These are phyloP conservation scores for Exophiala xenobiotica DNA, from an alignment of 2,329 filamentous ascomycete species.

Conservation along the genomic window DNA sequence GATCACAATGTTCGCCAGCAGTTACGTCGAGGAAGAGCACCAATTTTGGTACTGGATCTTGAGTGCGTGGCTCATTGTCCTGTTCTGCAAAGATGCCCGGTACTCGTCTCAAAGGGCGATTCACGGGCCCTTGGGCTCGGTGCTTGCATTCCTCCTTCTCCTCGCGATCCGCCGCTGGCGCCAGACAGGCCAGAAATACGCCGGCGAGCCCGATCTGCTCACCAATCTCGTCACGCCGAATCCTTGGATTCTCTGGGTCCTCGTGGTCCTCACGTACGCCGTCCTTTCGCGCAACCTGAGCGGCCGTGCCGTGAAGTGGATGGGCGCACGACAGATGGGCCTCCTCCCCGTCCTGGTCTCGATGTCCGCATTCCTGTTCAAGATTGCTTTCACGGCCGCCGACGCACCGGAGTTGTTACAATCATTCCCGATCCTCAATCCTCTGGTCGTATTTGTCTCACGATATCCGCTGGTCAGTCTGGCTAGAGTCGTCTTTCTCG, in stretches of 20 bases:
- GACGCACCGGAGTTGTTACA: conserved; percentile 80
- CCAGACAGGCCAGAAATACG: conserved; percentile 94
- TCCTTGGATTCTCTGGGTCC: conserved; percentile 68
- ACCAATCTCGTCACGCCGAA: conserved; percentile 66
- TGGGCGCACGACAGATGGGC: conserved; percentile 24
- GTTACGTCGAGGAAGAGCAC: conserved; percentile 97
- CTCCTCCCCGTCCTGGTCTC: conserved; percentile 40
- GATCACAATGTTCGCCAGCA: conserved; percentile 95
- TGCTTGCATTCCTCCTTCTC: conserved; percentile 59
- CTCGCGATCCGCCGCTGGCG: conserved; percentile 81
- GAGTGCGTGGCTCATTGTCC: conserved; percentile 47
- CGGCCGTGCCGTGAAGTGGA: conserved; percentile 31
- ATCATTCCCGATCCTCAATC: conserved; percentile 35
- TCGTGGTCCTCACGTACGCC: conserved; percentile 69
- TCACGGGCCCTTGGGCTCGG: conserved; percentile 25
- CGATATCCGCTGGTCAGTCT: conserved; percentile 42
- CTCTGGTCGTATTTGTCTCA: conserved; percentile 39
- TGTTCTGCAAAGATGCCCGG: conserved; percentile 33
- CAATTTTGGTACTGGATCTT: conserved; percentile 97
- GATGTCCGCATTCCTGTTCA: conserved; percentile 72
- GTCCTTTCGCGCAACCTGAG: conserved; percentile 53
- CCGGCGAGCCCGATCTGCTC: conserved; percentile 84
- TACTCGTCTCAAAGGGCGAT: conserved; percentile 1
- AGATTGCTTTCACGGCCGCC: conserved; percentile 80
- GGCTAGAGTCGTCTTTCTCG: conserved; percentile 52